phyloP scores from a whole-genome alignment of 129 eudicot species.

The Tanacetum coccineum region DNA sequence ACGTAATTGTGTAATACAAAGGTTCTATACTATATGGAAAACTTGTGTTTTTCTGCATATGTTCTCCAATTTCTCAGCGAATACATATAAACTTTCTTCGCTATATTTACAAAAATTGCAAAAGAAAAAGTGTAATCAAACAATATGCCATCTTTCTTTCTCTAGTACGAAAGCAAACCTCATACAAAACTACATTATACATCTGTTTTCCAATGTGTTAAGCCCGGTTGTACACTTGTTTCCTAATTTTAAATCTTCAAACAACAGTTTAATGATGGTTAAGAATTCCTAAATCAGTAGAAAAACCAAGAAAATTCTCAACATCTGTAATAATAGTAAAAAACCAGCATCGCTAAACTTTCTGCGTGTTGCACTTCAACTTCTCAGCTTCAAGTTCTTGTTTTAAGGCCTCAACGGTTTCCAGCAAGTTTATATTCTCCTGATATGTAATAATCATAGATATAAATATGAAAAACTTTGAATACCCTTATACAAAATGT shows the following conservation, averaged over 20 bases:
- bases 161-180: neutral
- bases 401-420: conserved; percentile 62
- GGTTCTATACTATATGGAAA: no score
- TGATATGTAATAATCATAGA: conserved; percentile 10
- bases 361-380: conserved; percentile 62
- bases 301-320: neutral
- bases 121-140: neutral
- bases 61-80: no score
- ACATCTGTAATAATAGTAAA: neutral
- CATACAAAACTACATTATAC: neutral
- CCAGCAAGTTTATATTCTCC: conserved; percentile 86
- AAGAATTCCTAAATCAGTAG: neutral
- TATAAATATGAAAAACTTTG: neutral
- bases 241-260: neutral
- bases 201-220: neutral
- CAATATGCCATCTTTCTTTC: neutral
- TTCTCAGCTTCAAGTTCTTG: conserved; percentile 87
- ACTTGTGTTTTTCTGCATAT: no score
- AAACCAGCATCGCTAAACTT: conserved; percentile 15
- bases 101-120: no score
- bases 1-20: no score
- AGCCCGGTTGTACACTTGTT: neutral
- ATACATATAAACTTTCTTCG: no score
- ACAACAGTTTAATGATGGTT: conserved; percentile 3
- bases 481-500: neutral